phyloP scores from a whole-genome alignment of 2,329 filamentous ascomycete genomes.

The Verticillium zaregamsianum region DNA sequence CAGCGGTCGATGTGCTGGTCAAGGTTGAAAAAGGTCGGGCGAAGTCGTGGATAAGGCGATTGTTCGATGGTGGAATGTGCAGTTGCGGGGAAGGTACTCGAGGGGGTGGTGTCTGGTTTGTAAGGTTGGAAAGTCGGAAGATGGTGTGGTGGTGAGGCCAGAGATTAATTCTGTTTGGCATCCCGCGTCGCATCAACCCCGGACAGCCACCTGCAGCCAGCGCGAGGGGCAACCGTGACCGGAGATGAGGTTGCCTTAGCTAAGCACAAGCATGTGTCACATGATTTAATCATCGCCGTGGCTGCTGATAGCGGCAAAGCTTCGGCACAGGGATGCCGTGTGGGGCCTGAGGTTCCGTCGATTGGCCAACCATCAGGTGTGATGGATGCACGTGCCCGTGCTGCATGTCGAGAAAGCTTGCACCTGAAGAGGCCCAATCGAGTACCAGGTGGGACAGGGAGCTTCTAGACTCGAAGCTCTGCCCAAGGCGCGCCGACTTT shows the following conservation, averaged over 20 bases:
- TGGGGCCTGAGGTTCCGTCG: neutral
- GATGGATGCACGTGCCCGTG: neutral
- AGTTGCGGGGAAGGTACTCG: neutral
- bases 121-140: neutral
- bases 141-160: neutral
- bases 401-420: neutral
- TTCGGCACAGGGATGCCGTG: neutral
- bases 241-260: neutral
- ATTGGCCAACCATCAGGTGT: constrained; percentile 1
- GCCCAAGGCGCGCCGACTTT: neutral
- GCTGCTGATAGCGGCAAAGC: neutral
- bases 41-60: neutral
- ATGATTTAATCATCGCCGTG: neutral
- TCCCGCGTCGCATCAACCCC: constrained; percentile 2
- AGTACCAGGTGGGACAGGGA: neutral
- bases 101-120: neutral
- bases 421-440: neutral
- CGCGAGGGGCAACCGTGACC: constrained; percentile 3
- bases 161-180: constrained; percentile 1
- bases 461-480: neutral
- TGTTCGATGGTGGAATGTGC: neutral
- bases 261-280: neutral
- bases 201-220: neutral
- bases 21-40: neutral
- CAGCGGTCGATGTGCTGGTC: neutral